phyloP scores from a whole-genome alignment of 495 filamentous ascomycete species.

The Acidiella bohemica region DNA sequence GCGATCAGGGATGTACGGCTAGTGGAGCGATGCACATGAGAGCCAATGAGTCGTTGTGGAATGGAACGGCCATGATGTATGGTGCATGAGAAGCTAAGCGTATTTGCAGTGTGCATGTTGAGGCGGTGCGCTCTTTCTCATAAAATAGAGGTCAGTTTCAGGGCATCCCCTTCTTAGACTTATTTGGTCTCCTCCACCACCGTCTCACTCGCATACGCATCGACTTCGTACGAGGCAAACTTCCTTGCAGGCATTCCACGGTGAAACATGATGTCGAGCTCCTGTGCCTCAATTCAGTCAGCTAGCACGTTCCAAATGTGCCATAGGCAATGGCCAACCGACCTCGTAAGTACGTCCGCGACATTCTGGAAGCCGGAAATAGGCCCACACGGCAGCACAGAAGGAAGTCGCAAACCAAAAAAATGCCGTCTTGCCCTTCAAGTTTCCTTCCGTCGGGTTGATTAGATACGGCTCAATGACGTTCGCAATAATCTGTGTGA shows the following conservation, averaged over 20 bases:
- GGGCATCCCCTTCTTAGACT: too few relatives aligned
- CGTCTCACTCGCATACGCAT: background rate
- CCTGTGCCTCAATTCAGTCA: background rate
- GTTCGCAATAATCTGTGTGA: conserved; percentile 24
- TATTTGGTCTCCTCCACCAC: too few relatives aligned
- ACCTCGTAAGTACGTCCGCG: background rate
- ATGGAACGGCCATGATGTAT: too few relatives aligned
- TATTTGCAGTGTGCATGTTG: too few relatives aligned
- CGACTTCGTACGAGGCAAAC: background rate
- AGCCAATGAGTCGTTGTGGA: too few relatives aligned
- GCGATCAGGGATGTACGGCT: too few relatives aligned
- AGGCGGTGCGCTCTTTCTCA: too few relatives aligned
- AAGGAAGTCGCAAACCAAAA: conserved; percentile 23
- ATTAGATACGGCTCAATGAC: conserved; percentile 30
- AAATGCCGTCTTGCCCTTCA: conserved; percentile 31
- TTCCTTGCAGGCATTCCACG: background rate
- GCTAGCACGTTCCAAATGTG: background rate
- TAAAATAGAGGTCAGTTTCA: too few relatives aligned
- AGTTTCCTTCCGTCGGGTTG: conserved; percentile 31
- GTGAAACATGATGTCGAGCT: background rate
- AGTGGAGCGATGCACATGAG: too few relatives aligned
- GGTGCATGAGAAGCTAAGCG: too few relatives aligned
- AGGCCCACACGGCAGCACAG: background rate
- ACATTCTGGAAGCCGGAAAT: background rate
- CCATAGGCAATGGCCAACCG: background rate